Evolutionary conservation across 306 rosid species (phyloP).

Genomic region (Oemleria cerasiformis): DNA sequence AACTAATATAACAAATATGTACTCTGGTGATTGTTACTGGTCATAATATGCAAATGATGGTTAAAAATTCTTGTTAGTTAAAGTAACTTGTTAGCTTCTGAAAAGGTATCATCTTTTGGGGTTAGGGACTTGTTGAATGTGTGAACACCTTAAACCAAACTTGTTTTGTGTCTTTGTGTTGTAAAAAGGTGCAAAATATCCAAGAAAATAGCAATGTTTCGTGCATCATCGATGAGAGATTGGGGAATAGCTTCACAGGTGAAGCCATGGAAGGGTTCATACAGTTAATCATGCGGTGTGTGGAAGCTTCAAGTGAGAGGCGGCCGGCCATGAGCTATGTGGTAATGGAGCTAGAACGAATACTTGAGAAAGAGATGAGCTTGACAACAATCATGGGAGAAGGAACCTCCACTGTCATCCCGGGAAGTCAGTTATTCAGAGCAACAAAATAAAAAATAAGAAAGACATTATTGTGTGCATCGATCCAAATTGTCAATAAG

Average conservation of each 20-base stretch:
- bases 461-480: constrained; percentile 21
- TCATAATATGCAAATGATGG: constrained; percentile 5
- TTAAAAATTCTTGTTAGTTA: neutral
- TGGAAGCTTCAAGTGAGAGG: constrained; percentile 65
- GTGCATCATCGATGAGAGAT: constrained; percentile 51
- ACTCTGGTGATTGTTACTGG: neutral
- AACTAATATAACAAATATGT: neutral
- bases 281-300: constrained; percentile 48
- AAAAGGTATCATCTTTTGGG: neutral
- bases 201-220: constrained; percentile 32
- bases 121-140: neutral
- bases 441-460: constrained; percentile 38
- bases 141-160: neutral
- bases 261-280: constrained; percentile 72
- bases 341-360: constrained; percentile 68
- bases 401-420: constrained; percentile 69
- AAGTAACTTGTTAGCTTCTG: neutral
- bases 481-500: constrained; percentile 17
- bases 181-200: constrained; percentile 48
- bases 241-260: constrained; percentile 67
- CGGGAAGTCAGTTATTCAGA: constrained; percentile 73
- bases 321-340: constrained; percentile 73
- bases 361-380: constrained; percentile 71
- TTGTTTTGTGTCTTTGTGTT: constrained; percentile 5
- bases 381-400: constrained; percentile 87